Conservation (phyloP, 768 basidiomycete species). For the Dacryopinax spathularia region DNA sequence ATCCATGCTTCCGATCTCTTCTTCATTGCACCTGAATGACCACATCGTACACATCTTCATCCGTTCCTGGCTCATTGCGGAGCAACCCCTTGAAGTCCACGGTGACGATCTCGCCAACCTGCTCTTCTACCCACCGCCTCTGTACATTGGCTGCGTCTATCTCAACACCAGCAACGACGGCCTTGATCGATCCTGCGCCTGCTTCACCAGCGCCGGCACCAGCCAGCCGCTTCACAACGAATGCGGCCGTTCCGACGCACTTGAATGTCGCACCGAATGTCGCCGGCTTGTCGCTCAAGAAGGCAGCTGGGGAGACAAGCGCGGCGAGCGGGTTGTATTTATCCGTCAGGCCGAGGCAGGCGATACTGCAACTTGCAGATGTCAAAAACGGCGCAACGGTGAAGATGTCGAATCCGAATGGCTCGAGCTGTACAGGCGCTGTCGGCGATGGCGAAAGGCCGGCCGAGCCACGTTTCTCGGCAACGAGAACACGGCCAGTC, state of each 20-base stretch:
- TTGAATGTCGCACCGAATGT: neutral
- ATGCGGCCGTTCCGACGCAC: neutral
- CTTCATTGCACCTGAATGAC: neutral
- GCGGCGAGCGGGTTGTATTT: slow-evolving; percentile 11
- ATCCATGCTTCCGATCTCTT: no score
- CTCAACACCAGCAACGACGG: neutral
- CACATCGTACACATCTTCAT: neutral
- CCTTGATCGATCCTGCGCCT: neutral
- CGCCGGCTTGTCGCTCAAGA: neutral
- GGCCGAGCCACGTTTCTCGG: neutral
- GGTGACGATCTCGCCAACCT: neutral
- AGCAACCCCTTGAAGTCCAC: neutral
- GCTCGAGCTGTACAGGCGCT: slow-evolving; percentile 4
- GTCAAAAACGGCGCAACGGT: slow-evolving; percentile 8
- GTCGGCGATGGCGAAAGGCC: neutral
- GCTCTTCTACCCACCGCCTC: neutral
- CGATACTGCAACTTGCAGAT: neutral
- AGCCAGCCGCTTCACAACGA: neutral
- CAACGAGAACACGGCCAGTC: neutral
- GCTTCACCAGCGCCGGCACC: slow-evolving; percentile 2
- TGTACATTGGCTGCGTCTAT: neutral
- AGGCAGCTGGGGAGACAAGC: neutral
- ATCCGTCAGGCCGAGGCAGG: slow-evolving; percentile 8
- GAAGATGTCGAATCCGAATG: slow-evolving; percentile 11
- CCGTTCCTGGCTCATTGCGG: neutral